These are phyloP conservation scores for Solanum piurae DNA, from an alignment of 257 asterid genomes.

Conservation along the genomic window DNA sequence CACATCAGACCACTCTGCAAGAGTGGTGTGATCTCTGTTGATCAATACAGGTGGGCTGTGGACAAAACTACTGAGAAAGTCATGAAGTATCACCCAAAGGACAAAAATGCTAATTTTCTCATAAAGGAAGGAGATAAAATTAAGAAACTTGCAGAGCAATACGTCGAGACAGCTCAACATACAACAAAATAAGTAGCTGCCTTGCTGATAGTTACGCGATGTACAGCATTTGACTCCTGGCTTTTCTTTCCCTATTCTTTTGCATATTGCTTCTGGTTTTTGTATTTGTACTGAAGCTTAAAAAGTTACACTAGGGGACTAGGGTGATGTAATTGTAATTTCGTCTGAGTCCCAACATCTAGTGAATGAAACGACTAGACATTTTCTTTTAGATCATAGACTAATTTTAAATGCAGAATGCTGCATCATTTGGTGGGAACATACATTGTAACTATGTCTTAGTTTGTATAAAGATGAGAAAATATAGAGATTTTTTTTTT, in stretches of 20 bases:
- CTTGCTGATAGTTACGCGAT: not conserved
- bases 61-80: conserved; percentile 92
- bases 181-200: conserved; percentile 15
- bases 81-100: conserved; percentile 84
- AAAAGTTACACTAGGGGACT: not conserved
- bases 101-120: conserved; percentile 78
- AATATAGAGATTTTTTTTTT: not conserved
- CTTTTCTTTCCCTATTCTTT: not conserved
- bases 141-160: conserved; percentile 88
- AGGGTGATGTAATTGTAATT: not conserved
- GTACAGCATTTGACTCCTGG: not conserved
- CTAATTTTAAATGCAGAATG: not conserved
- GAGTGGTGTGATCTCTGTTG: conserved; percentile 89
- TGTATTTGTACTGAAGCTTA: not conserved
- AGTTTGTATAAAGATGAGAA: not conserved
- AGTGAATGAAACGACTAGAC: not conserved
- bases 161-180: conserved; percentile 71
- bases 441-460: not conserved
- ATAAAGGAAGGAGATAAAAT: conserved; percentile 95
- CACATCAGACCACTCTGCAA: conserved; percentile 92
- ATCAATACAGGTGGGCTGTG: conserved; percentile 90
- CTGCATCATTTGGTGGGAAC: not conserved
- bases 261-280: not conserved
- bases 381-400: not conserved
- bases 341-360: not conserved